These are phyloP conservation scores for Lentinula edodes DNA, from an alignment of 768 basidiomycete species.

Conservation along the genomic window DNA sequence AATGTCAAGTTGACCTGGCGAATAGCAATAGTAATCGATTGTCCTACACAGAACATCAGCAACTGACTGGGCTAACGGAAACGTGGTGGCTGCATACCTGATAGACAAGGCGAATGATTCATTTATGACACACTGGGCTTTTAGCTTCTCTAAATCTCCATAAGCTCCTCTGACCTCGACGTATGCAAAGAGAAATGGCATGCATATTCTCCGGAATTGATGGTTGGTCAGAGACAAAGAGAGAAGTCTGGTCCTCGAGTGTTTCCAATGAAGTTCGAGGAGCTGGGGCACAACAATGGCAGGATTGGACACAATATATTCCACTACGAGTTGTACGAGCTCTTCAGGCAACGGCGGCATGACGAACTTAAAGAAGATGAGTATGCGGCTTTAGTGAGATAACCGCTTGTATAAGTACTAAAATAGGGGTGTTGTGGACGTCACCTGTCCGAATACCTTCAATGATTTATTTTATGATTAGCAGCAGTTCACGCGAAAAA, in stretches of 20 bases:
- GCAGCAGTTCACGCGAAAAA: too few species aligned
- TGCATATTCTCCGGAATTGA: conserved; percentile 3
- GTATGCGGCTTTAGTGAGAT: background rate
- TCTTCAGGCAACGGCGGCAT: background rate
- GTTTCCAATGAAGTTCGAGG: background rate
- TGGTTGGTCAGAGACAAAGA: background rate
- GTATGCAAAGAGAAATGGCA: conserved; percentile 2
- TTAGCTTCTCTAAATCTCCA: background rate
- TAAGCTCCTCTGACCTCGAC: background rate
- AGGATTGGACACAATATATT: background rate
- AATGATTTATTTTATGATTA: background rate
- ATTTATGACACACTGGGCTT: background rate
- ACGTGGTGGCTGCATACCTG: background rate
- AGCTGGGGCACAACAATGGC: background rate
- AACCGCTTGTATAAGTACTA: background rate
- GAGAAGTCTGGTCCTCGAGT: background rate
- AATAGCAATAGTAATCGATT: background rate
- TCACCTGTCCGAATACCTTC: too few species aligned
- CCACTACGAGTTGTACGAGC: background rate
- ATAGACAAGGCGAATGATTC: background rate
- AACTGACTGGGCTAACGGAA: background rate
- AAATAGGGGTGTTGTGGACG: background rate
- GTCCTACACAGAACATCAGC: background rate
- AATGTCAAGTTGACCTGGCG: background rate
- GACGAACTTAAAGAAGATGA: background rate